Base-by-base conservation (phyloP, 192 early-diverging fungal species). In the Coemansia sp. region DNA sequence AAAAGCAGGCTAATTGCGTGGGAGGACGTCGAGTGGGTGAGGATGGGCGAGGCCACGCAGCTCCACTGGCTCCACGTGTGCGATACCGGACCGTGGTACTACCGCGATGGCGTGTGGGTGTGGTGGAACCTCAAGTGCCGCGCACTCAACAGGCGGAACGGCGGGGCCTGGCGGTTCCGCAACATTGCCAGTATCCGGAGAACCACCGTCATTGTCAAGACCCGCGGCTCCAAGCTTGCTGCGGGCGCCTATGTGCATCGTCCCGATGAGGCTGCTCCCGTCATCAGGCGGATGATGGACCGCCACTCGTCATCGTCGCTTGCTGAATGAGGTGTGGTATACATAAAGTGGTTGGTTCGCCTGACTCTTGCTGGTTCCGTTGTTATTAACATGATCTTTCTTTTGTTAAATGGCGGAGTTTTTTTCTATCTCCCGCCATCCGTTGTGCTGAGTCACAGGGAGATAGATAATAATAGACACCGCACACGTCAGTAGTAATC, bases 41-140 rank as follows among this genome's bases (percentile, higher is more conserved):
- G 55, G 11, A 40, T 55, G 18, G 74, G 68, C 3, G 41, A 54
- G 3, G 68, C 71, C n/a, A 41, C 65, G 5, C 45, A 63, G 6
- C 32, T 76, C 11, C 41, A 47, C 3, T 76, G 68, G 69, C 61
- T 64, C 39, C 47, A 54, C 46, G 8, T 76, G 19, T 66, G 71
- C 21, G 32, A 18, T 21, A 70, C 69, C 64, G 74, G 74, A 7
- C 63, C 61, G 16, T 59, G 45, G 32, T 26, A 54, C 2, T 32
- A 65, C 40, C 26, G 56, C 5, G 12, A 18, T 15, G 36, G 56
- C 32, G 12, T 58, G 56, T 58, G 41, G 8, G 57, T 76, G n/a
- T 76, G 74, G 65, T 76, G 74, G 74, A 69, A 69, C 40, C 62
- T 49, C 41, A 59, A 49, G n/a, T 6, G 39, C 8, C 65, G 69